Evolutionary conservation across 345 rosid genomes (phyloP).

Genomic region (Aurinia saxatilis): DNA sequence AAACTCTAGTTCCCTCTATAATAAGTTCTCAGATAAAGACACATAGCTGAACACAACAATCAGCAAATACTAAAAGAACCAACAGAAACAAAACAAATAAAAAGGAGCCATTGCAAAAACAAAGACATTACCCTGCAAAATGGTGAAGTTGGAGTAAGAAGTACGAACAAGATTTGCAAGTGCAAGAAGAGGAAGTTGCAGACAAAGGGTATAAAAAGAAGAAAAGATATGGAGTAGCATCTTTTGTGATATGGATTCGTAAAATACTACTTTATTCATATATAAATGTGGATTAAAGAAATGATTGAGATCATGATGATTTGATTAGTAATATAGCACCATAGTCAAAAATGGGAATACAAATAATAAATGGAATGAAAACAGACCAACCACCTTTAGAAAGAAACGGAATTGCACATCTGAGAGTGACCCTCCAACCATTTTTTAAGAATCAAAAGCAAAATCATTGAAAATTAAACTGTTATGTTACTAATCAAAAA

Average conservation of each 20-base stretch:
- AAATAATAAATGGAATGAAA: constrained; percentile 23
- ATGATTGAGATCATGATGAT: constrained; percentile 10
- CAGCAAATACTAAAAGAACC: neutral
- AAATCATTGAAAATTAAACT: too few species aligned
- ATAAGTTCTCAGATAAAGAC: constrained; percentile 7
- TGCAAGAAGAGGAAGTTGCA: constrained; percentile 19
- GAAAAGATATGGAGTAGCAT: constrained; percentile 15
- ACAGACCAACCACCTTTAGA: constrained; percentile 53
- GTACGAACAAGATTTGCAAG: neutral
- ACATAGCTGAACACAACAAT: neutral
- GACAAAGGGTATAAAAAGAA: constrained; percentile 20
- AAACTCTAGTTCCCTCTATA: constrained; percentile 10
- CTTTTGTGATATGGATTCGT: neutral
- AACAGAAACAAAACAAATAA: neutral
- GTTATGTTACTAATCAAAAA: too few species aligned
- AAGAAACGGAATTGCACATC: constrained; percentile 48
- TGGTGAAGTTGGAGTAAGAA: constrained; percentile 2
- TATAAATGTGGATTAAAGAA: constrained; percentile 16
- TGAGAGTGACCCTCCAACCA: constrained; percentile 60
- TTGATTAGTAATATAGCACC: neutral
- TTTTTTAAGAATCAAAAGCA: too few species aligned
- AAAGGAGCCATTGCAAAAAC: neutral
- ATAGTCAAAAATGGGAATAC: constrained; percentile 11
- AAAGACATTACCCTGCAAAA: constrained; percentile 16
- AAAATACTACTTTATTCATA: too few species aligned